Base-by-base conservation (phyloP, 2,329 filamentous ascomycete genomes). In the Apiospora arundinis region DNA sequence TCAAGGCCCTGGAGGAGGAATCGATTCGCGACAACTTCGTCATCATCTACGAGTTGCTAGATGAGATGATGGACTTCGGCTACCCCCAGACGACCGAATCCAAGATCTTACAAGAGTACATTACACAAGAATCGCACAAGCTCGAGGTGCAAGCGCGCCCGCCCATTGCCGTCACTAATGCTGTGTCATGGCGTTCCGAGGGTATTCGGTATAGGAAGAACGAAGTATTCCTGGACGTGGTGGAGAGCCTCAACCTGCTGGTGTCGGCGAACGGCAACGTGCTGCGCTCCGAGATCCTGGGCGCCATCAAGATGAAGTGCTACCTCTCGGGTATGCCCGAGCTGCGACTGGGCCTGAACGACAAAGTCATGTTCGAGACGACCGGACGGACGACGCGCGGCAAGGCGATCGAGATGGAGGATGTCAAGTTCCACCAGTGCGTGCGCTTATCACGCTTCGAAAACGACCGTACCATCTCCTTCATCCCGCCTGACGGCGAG, bases 41-140 rank as follows among this genome's bases (percentile, higher is more conserved):
- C 82, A 92, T 99, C 80, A 99, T 99, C 80, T 99, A 99, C 87
- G 96, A 99, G 84, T 85, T 99, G 73, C 90, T 99, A 74, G 96
- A 99, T 81, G 96, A 99, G 86, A 99, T 99, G 96, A 99, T 99
- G 96, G 96, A 99, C 84, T 99, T 99, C 87, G 96, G 96, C 74
- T 98, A 99, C 82, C 96, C 96, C 7, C 96, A 99, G 83, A 99
- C 96, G 12, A 99, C 96, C 75, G 96, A 99, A 83, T 94, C 91
- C 82, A 99, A 99, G 89, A 99, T 99, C 81, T 86, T 99, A 73
- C 96, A 99, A 83, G 96, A 99, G 86, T 97, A 97, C 86, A 99
- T 99, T 81, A 99, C 96, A 52, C 96, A 99, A 83, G 96, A 99
- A 84, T 98, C 95, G 70, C 96, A 99, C 87, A 98, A 98, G 85